Base-by-base conservation (phyloP, 2,329 filamentous ascomycete genomes). In the Hypoxylon sp. region DNA sequence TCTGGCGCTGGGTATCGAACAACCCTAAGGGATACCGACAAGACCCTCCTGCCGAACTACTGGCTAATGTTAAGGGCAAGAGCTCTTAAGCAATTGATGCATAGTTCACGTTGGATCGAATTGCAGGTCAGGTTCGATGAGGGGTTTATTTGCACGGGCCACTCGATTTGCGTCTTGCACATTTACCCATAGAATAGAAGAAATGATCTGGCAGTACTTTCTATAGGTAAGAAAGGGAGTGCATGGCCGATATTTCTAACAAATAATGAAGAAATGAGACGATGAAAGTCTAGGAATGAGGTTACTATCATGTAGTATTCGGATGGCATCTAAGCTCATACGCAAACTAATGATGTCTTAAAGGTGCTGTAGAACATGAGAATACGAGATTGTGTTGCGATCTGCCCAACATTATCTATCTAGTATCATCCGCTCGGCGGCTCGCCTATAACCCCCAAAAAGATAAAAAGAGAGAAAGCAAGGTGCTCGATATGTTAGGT, bases 1-100 rank as follows among this genome's bases (percentile, higher is more conserved):
- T 99, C 61, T 99, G 94, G 94, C 87, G 86, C 68, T 99, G 94
- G 94, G 96, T 95, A 11, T 81, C 88, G 76, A 97, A 97, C 76
- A 97, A 97, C 77, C 94, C 94, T 16, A 86, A 92, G 75, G 94
- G 94, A 15, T 97, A 97, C 78, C 83, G 89, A 61, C 92, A 97
- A 76, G 81, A 91, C 61, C 91, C 93, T n/a, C 93, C 94, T 0
- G 81, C 89, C 60, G 85, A 89, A 73, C 81, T 97, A 65, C 69
- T 97, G 40, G 87, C 88, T 54, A 78, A 76, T 36, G 62, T 86
- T 60, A 83, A 87, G 75, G 54, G 52, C 29, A 65, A 65, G 47
- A 47, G 49, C 5, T 66, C 67, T 49, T 67, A 20, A 59, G 16
- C 13, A n/a, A 36, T 47, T 11, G 15, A 16, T 26, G 20, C 6